phyloP scores from a whole-genome alignment of 1,284 basidiomycete species.

The Amylostereum areolatum region DNA sequence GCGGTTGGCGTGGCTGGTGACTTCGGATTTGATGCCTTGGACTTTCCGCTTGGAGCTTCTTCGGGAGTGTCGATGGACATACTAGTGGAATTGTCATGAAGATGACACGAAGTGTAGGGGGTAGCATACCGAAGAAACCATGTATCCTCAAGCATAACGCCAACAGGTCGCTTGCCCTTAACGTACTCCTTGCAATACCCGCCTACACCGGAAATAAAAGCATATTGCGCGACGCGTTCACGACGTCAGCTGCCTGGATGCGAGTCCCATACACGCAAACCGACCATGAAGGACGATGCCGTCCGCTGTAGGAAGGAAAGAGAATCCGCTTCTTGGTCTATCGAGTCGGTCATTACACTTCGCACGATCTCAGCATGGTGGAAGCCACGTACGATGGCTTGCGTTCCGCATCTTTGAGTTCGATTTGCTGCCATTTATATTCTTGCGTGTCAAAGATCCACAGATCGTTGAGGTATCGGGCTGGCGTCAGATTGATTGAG shows the following conservation, averaged over 20 bases:
- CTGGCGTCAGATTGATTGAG: constrained; percentile 29
- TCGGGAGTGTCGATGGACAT: constrained; percentile 28
- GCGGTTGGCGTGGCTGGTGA: not conserved
- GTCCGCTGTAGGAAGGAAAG: constrained; percentile 76
- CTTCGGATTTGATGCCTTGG: not conserved
- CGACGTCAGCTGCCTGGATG: not conserved
- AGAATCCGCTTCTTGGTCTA: constrained; percentile 83
- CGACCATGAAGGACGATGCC: constrained; percentile 80
- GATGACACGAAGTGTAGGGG: not conserved
- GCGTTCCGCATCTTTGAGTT: constrained; percentile 62
- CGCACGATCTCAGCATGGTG: not conserved
- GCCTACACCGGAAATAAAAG: constrained; percentile 30
- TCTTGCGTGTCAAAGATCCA: constrained; percentile 88
- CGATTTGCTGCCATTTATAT: constrained; percentile 84
- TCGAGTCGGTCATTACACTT: not conserved
- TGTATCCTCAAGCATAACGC: constrained; percentile 86
- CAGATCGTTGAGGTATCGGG: constrained; percentile 81
- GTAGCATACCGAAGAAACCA: constrained; percentile 75
- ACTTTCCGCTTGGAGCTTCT: constrained; percentile 9
- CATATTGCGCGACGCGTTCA: too few relatives aligned
- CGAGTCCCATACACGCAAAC: constrained; percentile 8
- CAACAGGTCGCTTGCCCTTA: constrained; percentile 83
- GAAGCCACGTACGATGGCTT: constrained; percentile 56
- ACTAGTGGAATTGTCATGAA: constrained; percentile 16
- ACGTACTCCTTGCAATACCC: constrained; percentile 92